Conservation (phyloP, 805 yeast genomes). For the Blastobotrys attinorum region DNA sequence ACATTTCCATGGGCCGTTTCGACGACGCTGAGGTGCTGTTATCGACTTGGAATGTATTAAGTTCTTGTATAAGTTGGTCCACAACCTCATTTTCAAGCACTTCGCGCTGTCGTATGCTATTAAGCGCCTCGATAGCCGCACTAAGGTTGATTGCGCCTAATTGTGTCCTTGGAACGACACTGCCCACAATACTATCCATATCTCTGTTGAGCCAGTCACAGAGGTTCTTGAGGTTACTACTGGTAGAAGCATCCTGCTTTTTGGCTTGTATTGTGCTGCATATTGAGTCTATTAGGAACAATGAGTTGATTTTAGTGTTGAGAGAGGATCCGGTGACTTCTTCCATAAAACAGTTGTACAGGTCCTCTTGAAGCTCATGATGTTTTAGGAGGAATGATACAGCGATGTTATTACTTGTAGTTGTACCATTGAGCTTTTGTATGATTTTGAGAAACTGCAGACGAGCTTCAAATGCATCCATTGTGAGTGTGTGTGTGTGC, state of each 20-base stretch:
- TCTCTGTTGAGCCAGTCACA: conserved; percentile 25
- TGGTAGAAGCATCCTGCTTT: neutral
- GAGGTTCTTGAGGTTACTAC: no score
- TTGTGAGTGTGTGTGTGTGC: conserved; percentile 22
- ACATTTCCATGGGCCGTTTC: conserved; percentile 11
- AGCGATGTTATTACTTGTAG: conserved; percentile 21
- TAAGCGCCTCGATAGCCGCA: conserved; percentile 11
- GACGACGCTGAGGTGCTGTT: conserved; percentile 12
- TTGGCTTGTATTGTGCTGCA: conserved; percentile 17
- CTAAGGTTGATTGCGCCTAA: conserved; percentile 14
- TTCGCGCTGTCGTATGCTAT: conserved; percentile 5
- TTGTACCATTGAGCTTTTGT: conserved; percentile 55
- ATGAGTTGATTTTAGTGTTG: conserved; percentile 55
- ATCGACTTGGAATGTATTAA: conserved; percentile 19
- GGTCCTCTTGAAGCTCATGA: conserved; percentile 55
- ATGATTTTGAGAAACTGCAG: conserved; percentile 64
- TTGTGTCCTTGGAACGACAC: conserved; percentile 15
- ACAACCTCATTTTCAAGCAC: conserved; percentile 1
- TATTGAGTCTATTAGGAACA: conserved; percentile 64
- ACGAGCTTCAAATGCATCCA: conserved; percentile 89
- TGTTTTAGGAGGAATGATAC: conserved; percentile 26
- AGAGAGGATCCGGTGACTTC: conserved; percentile 39
- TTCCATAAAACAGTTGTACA: conserved; percentile 59
- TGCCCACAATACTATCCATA: conserved; percentile 22
- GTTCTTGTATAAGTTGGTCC: conserved; percentile 16